A percentile compares a stretch with the other conserved stretches of the same genome.
Conservation (phyloP, 345 rosid genomes). For the Noccaea caerulescens region DNA sequence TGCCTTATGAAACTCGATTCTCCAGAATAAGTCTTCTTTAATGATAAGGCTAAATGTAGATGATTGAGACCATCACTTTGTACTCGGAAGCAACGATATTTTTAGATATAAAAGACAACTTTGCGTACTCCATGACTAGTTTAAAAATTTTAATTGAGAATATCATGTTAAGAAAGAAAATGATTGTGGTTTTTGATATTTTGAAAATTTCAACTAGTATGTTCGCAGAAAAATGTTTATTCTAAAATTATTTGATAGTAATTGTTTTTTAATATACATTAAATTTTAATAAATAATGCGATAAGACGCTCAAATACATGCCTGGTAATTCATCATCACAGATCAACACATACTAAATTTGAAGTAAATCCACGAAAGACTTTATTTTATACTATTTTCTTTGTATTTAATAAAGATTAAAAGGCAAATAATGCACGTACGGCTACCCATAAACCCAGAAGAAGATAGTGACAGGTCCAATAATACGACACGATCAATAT, state of each 20-base stretch:
- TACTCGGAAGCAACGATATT: too few relatives aligned
- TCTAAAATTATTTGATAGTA: too few relatives aligned
- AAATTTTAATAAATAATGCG: not conserved
- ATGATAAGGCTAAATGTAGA: not conserved
- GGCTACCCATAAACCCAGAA: conserved; percentile 44
- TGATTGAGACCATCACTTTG: not conserved
- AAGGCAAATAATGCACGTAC: conserved; percentile 42
- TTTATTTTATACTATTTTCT: not conserved
- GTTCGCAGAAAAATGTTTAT: too few relatives aligned
- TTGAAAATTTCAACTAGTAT: too few relatives aligned
- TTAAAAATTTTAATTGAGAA: too few relatives aligned
- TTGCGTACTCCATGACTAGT: too few relatives aligned
- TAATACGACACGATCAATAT: conserved; percentile 40
- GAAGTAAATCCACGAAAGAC: conserved; percentile 1
- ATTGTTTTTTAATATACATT: too few relatives aligned
- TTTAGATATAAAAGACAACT: too few relatives aligned
- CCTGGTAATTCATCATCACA: conserved; percentile 3
- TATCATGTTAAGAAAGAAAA: too few relatives aligned
- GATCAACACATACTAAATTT: conserved; percentile 18
- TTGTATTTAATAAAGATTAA: conserved; percentile 6
- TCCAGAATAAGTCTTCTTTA: not conserved
- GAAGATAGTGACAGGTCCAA: conserved; percentile 36
- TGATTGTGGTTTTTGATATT: too few relatives aligned
- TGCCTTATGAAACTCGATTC: not conserved
- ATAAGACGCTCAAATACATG: conserved; percentile 17